Percentiles rank a stretch among this genome's conserved stretches.
Conservation (phyloP, 1,284 basidiomycete species). For the Ceratorhiza oryzae-sativae region DNA sequence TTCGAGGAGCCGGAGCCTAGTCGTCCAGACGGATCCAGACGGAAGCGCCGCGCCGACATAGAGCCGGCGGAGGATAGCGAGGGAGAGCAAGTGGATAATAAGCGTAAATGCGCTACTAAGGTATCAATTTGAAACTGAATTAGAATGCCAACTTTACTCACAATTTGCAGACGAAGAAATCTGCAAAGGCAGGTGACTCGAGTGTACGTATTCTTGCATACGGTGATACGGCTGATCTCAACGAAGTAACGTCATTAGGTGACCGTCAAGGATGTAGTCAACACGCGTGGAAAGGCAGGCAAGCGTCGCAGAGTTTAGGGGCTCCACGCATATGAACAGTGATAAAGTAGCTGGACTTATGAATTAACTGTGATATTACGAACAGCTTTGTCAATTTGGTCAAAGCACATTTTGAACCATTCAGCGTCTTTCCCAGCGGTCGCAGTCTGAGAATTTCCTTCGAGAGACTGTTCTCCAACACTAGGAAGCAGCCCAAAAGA, state of each 20-base stretch:
- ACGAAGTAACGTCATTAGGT: neutral
- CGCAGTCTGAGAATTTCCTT: slow-evolving; percentile 48
- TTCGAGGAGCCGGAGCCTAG: slow-evolving; percentile 10
- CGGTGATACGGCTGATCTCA: neutral
- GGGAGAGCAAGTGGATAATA: neutral
- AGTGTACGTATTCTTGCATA: neutral
- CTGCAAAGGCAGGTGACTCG: neutral
- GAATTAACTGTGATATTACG: slow-evolving; percentile 28
- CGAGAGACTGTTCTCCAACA: slow-evolving; percentile 41
- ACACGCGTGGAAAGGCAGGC: neutral
- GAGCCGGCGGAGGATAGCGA: slow-evolving; percentile 13
- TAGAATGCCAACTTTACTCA: neutral
- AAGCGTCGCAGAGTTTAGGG: slow-evolving; percentile 27
- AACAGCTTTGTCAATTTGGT: slow-evolving; percentile 57
- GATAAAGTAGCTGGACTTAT: neutral
- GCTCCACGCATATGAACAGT: neutral
- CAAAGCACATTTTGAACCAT: slow-evolving; percentile 70
- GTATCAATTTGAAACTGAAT: neutral
- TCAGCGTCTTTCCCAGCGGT: slow-evolving; percentile 48
- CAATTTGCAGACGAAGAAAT: slow-evolving; percentile 16
- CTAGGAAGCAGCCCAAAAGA: slow-evolving; percentile 42
- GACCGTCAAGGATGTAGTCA: neutral
- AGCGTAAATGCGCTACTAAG: neutral
- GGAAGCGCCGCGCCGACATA: slow-evolving; percentile 2
- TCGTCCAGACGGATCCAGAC: neutral